Conservation (phyloP, 2,329 filamentous ascomycete species). For the Aspergillus ustus region DNA sequence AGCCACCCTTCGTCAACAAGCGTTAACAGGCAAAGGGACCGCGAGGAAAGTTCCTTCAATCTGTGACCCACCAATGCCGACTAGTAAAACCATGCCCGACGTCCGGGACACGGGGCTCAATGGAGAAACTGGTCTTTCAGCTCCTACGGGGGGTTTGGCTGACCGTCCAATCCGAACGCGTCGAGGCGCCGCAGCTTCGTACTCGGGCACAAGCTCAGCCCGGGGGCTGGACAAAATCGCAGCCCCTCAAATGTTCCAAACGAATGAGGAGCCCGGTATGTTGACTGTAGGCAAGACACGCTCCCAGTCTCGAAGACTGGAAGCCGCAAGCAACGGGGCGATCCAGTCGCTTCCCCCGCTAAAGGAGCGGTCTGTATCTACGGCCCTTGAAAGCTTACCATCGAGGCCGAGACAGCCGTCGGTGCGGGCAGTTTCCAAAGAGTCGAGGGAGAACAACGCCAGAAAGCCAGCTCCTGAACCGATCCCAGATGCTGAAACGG, state of each 20-base stretch:
- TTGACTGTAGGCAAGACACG: slow-evolving; percentile 48
- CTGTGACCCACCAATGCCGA: slow-evolving; percentile 26
- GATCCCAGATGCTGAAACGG: background rate
- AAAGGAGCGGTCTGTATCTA: slow-evolving; percentile 30
- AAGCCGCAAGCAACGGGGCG: slow-evolving; percentile 34
- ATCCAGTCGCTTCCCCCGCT: slow-evolving; percentile 14
- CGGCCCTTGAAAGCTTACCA: slow-evolving; percentile 26
- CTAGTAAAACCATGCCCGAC: slow-evolving; percentile 25
- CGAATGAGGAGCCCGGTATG: slow-evolving; percentile 36
- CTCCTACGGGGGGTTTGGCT: slow-evolving; percentile 38
- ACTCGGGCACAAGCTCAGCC: slow-evolving; percentile 38
- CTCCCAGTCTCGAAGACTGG: slow-evolving; percentile 45
- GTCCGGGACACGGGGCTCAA: slow-evolving; percentile 24
- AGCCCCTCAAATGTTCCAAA: slow-evolving; percentile 35
- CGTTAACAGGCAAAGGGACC: slow-evolving; percentile 38
- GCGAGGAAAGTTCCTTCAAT: slow-evolving; percentile 34
- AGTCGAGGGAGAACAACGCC: slow-evolving; percentile 5
- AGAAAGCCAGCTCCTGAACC: slow-evolving; percentile 5
- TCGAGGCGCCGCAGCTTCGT: slow-evolving; percentile 40
- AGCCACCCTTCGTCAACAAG: slow-evolving; percentile 52
- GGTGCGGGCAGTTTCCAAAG: slow-evolving; percentile 12
- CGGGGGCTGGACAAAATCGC: slow-evolving; percentile 36
- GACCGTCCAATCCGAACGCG: slow-evolving; percentile 46
- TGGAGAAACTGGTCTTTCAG: background rate
- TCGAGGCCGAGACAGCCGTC: slow-evolving; percentile 21